These are phyloP conservation scores for Ascosphaera pollenicola DNA, from an alignment of 2,329 filamentous ascomycete genomes.

Conservation along the genomic window DNA sequence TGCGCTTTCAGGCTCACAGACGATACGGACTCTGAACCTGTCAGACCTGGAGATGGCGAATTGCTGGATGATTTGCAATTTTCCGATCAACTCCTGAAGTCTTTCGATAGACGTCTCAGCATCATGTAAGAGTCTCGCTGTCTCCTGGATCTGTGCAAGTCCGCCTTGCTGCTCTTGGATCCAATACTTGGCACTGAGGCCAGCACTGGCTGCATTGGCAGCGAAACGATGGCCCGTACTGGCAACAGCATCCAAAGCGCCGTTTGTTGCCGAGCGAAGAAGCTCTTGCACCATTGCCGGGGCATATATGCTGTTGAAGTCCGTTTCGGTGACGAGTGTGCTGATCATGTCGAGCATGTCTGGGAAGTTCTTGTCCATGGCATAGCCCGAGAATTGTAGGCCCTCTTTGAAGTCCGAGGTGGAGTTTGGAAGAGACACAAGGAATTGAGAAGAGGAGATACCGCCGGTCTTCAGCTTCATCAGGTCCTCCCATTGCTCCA, in stretches of 20 bases:
- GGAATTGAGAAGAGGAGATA: conserved; percentile 63
- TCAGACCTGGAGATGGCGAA: conserved; percentile 48
- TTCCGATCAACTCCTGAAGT: conserved; percentile 52
- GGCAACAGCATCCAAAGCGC: conserved; percentile 77
- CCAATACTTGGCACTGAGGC: conserved; percentile 48
- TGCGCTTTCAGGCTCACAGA: conserved; percentile 58
- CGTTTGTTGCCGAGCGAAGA: conserved; percentile 66
- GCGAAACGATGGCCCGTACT: conserved; percentile 78
- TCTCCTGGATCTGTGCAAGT: conserved; percentile 72
- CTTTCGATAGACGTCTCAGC: conserved; percentile 46
- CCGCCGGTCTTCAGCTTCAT: conserved; percentile 96
- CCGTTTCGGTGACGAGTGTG: conserved; percentile 61
- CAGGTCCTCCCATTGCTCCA: conserved; percentile 86
- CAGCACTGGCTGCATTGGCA: conserved; percentile 60
- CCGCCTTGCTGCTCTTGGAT: conserved; percentile 70
- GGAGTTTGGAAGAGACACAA: conserved; percentile 54
- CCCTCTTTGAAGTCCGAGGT: conserved; percentile 56
- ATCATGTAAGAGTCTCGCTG: conserved; percentile 47
- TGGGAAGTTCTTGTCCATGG: conserved; percentile 71
- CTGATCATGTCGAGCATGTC: conserved; percentile 76
- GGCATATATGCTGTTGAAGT: conserved; percentile 69
- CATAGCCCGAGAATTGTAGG: conserved; percentile 63
- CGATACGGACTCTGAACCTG: conserved; percentile 58
- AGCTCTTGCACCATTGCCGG: conserved; percentile 67
- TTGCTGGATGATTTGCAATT: conserved; percentile 66